These are phyloP conservation scores for Brachypodium distachyon DNA, from an alignment of 202 grass and related monocot genomes.

Conservation along the genomic window DNA sequence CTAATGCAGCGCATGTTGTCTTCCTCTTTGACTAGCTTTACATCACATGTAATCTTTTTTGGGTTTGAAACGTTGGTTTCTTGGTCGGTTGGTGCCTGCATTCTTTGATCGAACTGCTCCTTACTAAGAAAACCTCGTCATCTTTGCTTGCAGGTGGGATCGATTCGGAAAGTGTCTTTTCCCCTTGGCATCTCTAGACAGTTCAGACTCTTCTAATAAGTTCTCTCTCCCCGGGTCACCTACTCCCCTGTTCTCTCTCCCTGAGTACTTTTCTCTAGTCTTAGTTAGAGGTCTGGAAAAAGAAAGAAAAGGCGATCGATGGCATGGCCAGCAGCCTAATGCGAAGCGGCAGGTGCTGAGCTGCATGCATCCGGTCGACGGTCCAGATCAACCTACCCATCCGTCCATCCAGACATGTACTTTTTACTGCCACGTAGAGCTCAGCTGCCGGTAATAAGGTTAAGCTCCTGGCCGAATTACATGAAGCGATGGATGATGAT, in stretches of 20 bases:
- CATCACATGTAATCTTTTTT: too few relatives aligned
- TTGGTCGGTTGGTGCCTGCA: background rate
- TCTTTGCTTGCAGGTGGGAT: background rate
- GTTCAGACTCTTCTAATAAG: background rate
- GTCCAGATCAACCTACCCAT: too few relatives aligned
- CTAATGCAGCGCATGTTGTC: background rate
- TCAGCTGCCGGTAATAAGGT: slow-evolving; percentile 5
- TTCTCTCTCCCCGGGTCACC: background rate
- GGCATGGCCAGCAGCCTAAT: slow-evolving; percentile 25
- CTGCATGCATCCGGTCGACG: too few relatives aligned
- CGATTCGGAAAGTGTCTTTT: background rate
- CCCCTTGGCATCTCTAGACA: background rate
- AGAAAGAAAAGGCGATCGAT: background rate
- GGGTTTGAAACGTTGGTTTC: background rate
- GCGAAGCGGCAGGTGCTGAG: slow-evolving; percentile 49
- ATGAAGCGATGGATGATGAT: background rate
- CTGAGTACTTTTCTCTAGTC: slow-evolving; percentile 5
- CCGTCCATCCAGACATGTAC: background rate
- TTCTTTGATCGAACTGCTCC: background rate
- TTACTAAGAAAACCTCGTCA: background rate
- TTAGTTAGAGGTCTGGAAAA: too few relatives aligned
- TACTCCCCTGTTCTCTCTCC: background rate
- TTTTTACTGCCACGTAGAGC: background rate
- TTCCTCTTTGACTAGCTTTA: background rate
- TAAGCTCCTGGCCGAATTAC: background rate